Conservation (phyloP, 2,329 filamentous ascomycete species). For the Venturia effusa region DNA sequence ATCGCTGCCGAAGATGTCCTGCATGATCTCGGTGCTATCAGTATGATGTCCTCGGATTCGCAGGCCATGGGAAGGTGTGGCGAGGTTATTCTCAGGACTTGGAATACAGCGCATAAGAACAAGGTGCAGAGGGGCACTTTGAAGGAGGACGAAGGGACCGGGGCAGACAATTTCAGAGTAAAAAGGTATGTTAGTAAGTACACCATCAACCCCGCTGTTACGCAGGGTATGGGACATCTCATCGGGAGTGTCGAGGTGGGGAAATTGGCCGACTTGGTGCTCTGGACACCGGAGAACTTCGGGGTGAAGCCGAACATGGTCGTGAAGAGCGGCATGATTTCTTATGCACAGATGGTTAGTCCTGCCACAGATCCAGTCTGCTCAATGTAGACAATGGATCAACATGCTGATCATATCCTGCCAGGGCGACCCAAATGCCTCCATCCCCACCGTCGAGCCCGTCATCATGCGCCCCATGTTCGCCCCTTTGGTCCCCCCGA, state of each 20-base stretch:
- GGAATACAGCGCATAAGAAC: slow-evolving; percentile 98
- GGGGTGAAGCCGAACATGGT: slow-evolving; percentile 75
- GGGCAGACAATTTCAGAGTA: slow-evolving; percentile 81
- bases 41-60: slow-evolving; percentile 93
- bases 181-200: slow-evolving; percentile 94
- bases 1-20: slow-evolving; percentile 95
- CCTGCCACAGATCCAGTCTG: neutral
- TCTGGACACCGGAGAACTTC: slow-evolving; percentile 81
- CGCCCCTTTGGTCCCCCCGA: slow-evolving; percentile 57
- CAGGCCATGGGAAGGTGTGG: slow-evolving; percentile 96
- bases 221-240: slow-evolving; percentile 80
- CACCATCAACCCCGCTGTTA: slow-evolving; percentile 85
- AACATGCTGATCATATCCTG: neutral
- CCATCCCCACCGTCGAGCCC: slow-evolving; percentile 81
- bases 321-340: slow-evolving; percentile 80
- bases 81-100: slow-evolving; percentile 84
- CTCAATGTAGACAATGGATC: neutral
- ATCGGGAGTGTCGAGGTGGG: slow-evolving; percentile 81
- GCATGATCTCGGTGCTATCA: slow-evolving; percentile 88
- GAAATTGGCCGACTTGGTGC: slow-evolving; percentile 77
- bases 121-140: slow-evolving; percentile 71
- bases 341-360: slow-evolving; percentile 68
- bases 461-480: slow-evolving; percentile 81
- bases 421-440: slow-evolving; percentile 39
- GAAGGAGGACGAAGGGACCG: slow-evolving; percentile 66